Conservation (phyloP, 768 basidiomycete species). For the Rhodotorula babjevae region DNA sequence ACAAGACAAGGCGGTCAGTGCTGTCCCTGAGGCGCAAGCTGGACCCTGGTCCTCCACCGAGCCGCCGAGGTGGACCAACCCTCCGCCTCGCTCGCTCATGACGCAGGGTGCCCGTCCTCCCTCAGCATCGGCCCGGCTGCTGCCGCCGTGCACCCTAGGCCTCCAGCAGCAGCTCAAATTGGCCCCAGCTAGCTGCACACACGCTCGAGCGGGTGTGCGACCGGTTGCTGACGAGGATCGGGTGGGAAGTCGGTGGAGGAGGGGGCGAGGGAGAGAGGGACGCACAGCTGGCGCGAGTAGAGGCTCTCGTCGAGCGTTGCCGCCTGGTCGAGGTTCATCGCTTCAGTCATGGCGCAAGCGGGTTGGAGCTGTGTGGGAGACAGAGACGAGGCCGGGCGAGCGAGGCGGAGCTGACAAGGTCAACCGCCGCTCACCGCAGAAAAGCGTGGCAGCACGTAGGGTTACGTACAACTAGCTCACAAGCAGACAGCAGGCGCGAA, state of each 20-base stretch:
- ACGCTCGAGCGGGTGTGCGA: neutral
- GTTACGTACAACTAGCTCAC: too few species aligned
- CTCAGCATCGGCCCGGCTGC: neutral
- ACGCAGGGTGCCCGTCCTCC: neutral
- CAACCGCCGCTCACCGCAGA: neutral
- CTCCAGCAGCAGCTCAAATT: too few species aligned
- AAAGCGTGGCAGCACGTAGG: too few species aligned
- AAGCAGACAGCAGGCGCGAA: too few species aligned
- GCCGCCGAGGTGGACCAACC: too few species aligned
- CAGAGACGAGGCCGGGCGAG: neutral
- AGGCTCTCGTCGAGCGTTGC: constrained; percentile 29
- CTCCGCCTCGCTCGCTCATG: neutral
- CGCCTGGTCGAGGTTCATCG: constrained; percentile 23
- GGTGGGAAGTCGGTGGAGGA: neutral
- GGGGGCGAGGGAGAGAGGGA: neutral
- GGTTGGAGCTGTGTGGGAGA: neutral
- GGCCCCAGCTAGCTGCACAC: too few species aligned
- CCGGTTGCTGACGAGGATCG: neutral
- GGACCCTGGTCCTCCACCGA: neutral
- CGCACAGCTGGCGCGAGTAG: constrained; percentile 33
- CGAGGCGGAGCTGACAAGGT: neutral
- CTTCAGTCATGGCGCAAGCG: constrained; percentile 10
- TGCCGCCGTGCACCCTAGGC: too few species aligned
- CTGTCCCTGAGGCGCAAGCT: neutral
- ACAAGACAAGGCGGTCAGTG: neutral